Evolutionary conservation across 2,329 filamentous ascomycete species (phyloP).

Genomic region (Macrophomina phaseolina): DNA sequence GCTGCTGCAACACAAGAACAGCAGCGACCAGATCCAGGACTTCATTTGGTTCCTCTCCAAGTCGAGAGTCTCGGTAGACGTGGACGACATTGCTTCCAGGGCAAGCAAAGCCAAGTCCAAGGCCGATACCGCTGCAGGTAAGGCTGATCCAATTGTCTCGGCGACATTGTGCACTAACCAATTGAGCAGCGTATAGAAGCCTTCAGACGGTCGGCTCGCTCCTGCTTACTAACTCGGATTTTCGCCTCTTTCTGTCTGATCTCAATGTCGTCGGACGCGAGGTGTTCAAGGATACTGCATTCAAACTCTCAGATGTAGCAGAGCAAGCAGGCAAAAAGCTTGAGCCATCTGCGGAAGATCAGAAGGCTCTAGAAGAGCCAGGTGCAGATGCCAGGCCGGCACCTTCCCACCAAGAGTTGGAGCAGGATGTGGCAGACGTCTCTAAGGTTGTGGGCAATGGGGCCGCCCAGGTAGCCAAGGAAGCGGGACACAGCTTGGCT

Average conservation of each 20-base stretch:
- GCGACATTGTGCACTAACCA: conserved; percentile 32
- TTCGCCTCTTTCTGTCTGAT: conserved; percentile 84
- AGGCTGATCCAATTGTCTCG: conserved; percentile 32
- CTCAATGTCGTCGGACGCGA: conserved; percentile 78
- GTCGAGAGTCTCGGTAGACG: conserved; percentile 72
- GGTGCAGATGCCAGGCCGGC: conserved; percentile 58
- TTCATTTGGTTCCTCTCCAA: conserved; percentile 85
- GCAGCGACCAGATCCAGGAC: conserved; percentile 84
- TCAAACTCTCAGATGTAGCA: conserved; percentile 77
- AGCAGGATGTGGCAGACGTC: conserved; percentile 52
- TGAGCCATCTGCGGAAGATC: conserved; percentile 69
- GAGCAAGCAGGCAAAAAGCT: conserved; percentile 75
- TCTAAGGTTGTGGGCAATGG: conserved; percentile 53
- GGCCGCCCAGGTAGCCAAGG: conserved; percentile 54
- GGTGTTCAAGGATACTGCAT: conserved; percentile 85
- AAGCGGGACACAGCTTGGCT: conserved; percentile 72
- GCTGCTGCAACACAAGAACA: conserved; percentile 82
- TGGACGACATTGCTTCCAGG: conserved; percentile 65
- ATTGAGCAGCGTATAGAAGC: conserved; percentile 72
- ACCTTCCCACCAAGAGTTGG: conserved; percentile 67
- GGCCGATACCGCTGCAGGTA: conserved; percentile 74
- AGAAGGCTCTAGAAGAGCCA: conserved; percentile 59
- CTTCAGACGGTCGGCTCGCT: conserved; percentile 81
- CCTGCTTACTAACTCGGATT: conserved; percentile 89
- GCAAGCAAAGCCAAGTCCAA: conserved; percentile 68